A percentile compares a stretch with the other conserved stretches of the same genome.
These are phyloP conservation scores for Arthroderma uncinatum DNA, from an alignment of 2,329 filamentous ascomycete species.

Conservation along the genomic window DNA sequence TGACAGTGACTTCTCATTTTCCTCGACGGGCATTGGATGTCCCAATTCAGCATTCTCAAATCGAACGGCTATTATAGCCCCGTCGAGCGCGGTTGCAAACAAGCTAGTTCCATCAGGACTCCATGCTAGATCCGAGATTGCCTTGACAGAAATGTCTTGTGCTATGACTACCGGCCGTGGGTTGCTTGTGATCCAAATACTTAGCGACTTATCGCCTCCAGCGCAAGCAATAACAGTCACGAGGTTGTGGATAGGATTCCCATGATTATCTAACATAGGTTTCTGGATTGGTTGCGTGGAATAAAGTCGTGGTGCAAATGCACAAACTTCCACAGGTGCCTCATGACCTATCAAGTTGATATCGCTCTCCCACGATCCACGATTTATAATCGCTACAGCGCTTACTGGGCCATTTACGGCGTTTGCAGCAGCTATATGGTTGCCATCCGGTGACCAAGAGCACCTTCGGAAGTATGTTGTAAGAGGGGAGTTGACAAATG, in stretches of 20 bases:
- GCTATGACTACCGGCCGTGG: conserved; percentile 81
- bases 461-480: conserved; percentile 95
- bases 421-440: conserved; percentile 93
- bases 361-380: conserved; percentile 85
- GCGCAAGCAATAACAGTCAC: conserved; percentile 95
- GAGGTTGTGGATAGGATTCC: conserved; percentile 36
- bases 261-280: conserved; percentile 35
- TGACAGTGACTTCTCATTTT: conserved; percentile 84
- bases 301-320: conserved; percentile 89
- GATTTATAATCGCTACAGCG: conserved; percentile 90
- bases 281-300: conserved; percentile 52
- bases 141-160: conserved; percentile 79
- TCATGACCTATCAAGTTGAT: conserved; percentile 97
- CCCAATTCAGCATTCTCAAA: conserved; percentile 85
- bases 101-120: conserved; percentile 79
- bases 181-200: conserved; percentile 95
- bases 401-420: conserved; percentile 95
- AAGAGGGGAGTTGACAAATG: conserved; percentile 81
- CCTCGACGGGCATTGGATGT: conserved; percentile 71
- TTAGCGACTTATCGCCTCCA: conserved; percentile 90
- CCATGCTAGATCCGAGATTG: conserved; percentile 91
- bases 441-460: conserved; percentile 95
- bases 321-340: conserved; percentile 91
- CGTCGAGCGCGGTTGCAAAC: conserved; percentile 79
- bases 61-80: conserved; percentile 67